phyloP scores from a whole-genome alignment of 2,329 filamentous ascomycete genomes.

The Phyllosticta capitalensis region DNA sequence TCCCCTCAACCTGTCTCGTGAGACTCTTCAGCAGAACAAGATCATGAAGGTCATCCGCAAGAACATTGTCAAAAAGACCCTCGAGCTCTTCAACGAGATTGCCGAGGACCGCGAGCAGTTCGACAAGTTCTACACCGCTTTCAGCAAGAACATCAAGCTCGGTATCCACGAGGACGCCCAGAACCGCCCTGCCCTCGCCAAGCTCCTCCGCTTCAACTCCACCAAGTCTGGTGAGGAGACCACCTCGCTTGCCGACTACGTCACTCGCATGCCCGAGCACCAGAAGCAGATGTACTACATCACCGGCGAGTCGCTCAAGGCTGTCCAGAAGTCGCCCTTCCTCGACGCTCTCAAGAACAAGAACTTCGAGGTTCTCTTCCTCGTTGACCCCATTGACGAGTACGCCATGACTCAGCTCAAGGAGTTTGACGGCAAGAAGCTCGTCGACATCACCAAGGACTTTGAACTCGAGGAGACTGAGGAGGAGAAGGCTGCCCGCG shows the following conservation, averaged over 20 bases:
- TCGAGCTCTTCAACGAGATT: conserved; percentile 98
- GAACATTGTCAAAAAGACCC: conserved; percentile 99
- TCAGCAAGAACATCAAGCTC: conserved; percentile 99
- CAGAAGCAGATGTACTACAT: conserved; percentile 99
- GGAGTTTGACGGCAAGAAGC: conserved; percentile 99
- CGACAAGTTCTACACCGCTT: conserved; percentile 99
- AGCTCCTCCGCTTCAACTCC: conserved; percentile 97
- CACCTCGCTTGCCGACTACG: conserved; percentile 92
- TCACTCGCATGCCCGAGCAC: conserved; percentile 99
- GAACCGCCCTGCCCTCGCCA: conserved; percentile 86
- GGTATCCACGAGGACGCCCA: conserved; percentile 99
- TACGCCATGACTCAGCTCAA: conserved; percentile 99
- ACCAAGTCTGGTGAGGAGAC: conserved; percentile 97
- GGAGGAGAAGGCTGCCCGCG: conserved; percentile 94
- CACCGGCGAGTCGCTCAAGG: conserved; percentile 98
- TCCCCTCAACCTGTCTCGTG: conserved; percentile 97
- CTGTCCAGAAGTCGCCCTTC: conserved; percentile 97
- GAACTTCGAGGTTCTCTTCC: conserved; percentile 98
- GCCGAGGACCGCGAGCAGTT: conserved; percentile 99
- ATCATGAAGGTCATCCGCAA: conserved; percentile 99
- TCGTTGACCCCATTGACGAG: conserved; percentile 98
- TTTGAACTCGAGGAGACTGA: conserved; percentile 99
- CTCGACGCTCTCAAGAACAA: conserved; percentile 97
- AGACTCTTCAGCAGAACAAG: conserved; percentile 99
- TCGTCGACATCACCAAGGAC: conserved; percentile 99